Evolutionary conservation across 2,329 filamentous ascomycete genomes (phyloP).

Genomic region (Golovinomyces cichoracearum): DNA sequence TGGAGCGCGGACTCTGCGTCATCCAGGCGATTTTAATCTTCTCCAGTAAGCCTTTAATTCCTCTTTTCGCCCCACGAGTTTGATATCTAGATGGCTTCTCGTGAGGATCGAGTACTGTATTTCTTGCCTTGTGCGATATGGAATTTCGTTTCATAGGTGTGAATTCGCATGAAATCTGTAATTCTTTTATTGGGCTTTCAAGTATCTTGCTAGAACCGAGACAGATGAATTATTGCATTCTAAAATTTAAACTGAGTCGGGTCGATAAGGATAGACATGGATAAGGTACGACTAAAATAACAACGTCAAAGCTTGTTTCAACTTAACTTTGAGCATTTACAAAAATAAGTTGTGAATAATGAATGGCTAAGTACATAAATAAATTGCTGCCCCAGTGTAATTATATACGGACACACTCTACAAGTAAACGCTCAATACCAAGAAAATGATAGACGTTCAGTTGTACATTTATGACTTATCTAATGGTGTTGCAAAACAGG

Average conservation of each 20-base stretch:
- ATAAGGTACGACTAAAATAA: too few relatives aligned
- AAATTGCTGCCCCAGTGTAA: too few relatives aligned
- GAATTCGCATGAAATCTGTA: not conserved
- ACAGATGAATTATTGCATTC: too few relatives aligned
- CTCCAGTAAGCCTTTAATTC: constrained; percentile 22
- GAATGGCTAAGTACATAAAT: too few relatives aligned
- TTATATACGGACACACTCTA: too few relatives aligned
- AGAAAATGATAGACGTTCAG: constrained; percentile 40
- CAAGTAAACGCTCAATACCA: too few relatives aligned
- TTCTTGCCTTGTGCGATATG: constrained; percentile 35
- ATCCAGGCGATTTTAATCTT: constrained; percentile 32
- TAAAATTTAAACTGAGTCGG: too few relatives aligned
- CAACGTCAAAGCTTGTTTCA: too few relatives aligned
- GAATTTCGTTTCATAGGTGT: constrained; percentile 36
- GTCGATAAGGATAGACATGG: too few relatives aligned
- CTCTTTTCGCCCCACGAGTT: constrained; percentile 19
- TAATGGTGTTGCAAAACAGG: constrained; percentile 26
- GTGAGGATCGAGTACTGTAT: constrained; percentile 32
- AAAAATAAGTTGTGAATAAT: too few relatives aligned
- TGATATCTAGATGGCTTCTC: constrained; percentile 37
- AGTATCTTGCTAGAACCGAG: not conserved
- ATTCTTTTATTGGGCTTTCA: not conserved
- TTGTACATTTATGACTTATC: constrained; percentile 61
- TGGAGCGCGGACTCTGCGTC: constrained; percentile 37
- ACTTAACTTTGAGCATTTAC: too few relatives aligned